A percentile compares a stretch with the other conserved stretches of the same genome.
These are phyloP conservation scores for Trichoderma harzianum DNA, from an alignment of 2,329 filamentous ascomycete genomes.

Conservation along the genomic window DNA sequence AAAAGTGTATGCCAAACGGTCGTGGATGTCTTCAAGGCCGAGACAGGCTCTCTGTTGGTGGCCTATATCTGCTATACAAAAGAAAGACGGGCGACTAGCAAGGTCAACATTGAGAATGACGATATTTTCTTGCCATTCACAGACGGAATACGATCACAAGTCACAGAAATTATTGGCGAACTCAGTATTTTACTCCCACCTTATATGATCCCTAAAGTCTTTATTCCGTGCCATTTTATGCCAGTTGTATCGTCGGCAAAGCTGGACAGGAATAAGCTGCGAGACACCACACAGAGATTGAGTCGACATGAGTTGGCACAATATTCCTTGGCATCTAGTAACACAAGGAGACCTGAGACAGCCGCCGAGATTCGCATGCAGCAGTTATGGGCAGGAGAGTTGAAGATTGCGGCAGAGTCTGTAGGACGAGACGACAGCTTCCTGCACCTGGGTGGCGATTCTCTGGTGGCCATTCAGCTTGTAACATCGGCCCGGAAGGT, in stretches of 20 bases:
- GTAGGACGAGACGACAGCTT: constrained; percentile 33
- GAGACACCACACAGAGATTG: not conserved
- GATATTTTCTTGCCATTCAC: constrained; percentile 14
- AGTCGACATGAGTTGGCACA: not conserved
- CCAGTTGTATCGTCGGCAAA: constrained; percentile 1
- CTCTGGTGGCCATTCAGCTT: constrained; percentile 25
- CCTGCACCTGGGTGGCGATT: constrained; percentile 29
- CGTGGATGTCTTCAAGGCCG: not conserved
- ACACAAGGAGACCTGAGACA: not conserved
- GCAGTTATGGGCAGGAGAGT: constrained; percentile 1
- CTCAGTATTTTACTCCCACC: not conserved
- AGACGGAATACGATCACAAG: constrained; percentile 9
- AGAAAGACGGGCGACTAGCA: not conserved
- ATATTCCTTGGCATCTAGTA: not conserved
- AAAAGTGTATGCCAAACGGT: not conserved
- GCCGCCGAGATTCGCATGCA: constrained; percentile 4
- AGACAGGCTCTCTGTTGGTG: not conserved
- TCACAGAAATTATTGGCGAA: not conserved
- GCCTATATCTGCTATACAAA: constrained; percentile 4
- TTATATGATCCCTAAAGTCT: constrained; percentile 10
- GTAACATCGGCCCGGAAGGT: not conserved
- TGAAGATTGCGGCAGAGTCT: not conserved
- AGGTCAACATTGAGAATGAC: not conserved
- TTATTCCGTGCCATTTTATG: not conserved
- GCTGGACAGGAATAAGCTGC: not conserved